Conservation (phyloP, 1,284 basidiomycete species). For the Cryptococcus sp. region DNA sequence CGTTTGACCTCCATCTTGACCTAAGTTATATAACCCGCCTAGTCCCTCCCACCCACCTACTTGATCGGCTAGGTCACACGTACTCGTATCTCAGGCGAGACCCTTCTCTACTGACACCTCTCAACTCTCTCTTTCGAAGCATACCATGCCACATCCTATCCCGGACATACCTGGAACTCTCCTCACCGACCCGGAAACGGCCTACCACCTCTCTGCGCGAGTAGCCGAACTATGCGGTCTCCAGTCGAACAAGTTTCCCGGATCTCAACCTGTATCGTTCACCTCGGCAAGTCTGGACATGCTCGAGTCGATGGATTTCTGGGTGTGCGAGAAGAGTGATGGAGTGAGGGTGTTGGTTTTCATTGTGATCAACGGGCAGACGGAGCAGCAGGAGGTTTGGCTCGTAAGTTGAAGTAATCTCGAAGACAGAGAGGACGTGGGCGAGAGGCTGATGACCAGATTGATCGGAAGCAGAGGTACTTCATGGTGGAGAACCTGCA, state of each 20-base stretch:
- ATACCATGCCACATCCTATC: constrained; percentile 34
- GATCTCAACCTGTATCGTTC: constrained; percentile 90
- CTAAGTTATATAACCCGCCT: too few relatives aligned
- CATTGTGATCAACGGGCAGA: constrained; percentile 56
- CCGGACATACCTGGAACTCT: constrained; percentile 43
- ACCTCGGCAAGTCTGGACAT: constrained; percentile 60
- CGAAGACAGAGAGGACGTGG: neutral
- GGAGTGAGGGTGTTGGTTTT: constrained; percentile 86
- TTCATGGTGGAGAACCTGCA: constrained; percentile 66
- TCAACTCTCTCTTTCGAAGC: too few relatives aligned
- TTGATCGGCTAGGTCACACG: too few relatives aligned
- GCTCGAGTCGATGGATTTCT: constrained; percentile 82
- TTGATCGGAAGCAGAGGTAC: constrained; percentile 91
- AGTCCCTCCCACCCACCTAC: too few relatives aligned
- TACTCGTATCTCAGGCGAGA: neutral
- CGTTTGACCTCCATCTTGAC: too few relatives aligned
- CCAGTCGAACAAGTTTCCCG: constrained; percentile 70
- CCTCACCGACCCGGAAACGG: constrained; percentile 50
- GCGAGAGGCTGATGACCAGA: constrained; percentile 56
- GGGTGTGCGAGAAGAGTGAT: constrained; percentile 99
- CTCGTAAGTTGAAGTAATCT: constrained; percentile 53
- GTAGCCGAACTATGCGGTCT: constrained; percentile 64
- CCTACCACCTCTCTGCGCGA: constrained; percentile 57
- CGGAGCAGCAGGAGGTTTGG: constrained; percentile 66
- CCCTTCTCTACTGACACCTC: neutral